Base-by-base conservation (phyloP, 768 basidiomycete species). In the Xanthoconium purpureum region DNA sequence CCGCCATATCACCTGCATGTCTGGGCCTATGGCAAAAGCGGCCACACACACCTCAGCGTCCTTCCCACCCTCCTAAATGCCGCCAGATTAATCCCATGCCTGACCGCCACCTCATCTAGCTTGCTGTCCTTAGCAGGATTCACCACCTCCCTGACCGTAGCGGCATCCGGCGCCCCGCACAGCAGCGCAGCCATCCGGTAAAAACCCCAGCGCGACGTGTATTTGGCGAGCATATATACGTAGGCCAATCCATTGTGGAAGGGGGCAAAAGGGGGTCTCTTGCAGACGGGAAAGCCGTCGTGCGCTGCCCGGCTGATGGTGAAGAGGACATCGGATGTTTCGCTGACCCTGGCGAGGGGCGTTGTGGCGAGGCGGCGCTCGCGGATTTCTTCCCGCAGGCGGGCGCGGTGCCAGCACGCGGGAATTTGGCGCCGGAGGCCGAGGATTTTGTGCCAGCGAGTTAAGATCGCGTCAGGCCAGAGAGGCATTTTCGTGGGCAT, bases 21-120 rank as follows among this genome's bases (percentile, higher is more conserved):
- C 51, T 57, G 56, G 46, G 46, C 56, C 56, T 57, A 57, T 54
- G 56, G 56, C 35, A 57, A 57, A 57, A 57, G 56, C 51, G 56
- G 56, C 51, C 56, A 57, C 56, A 54, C 39, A 15, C 39, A 42
- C 56, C 56, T 57, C 46, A 57, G 38, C 51, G 29, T 57, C 56
- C 56, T 37, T 54, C 49, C 56, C 46, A 54, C 51, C 28, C 39
- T 53, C 56, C 56, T 57, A 54, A 57, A 47, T 57, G 35, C 46
- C 6, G 11, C 56, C 45, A 9, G 52, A 57, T 54, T 15, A n/a
- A 57, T 54, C 33, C 56, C 52, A 54, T 57, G 56, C 56, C 56
- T 57, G 46, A 24, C 52, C 45, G 56, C 56, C 51, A 57, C 56
- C 45, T 57, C 56, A 57, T 57, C 51, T 54, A 57, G 52, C 51